Percentiles rank a stretch among this genome's conserved stretches.
Conservation (phyloP, 1,139 yeast species). For the Debaryomycetaceae sp. region DNA sequence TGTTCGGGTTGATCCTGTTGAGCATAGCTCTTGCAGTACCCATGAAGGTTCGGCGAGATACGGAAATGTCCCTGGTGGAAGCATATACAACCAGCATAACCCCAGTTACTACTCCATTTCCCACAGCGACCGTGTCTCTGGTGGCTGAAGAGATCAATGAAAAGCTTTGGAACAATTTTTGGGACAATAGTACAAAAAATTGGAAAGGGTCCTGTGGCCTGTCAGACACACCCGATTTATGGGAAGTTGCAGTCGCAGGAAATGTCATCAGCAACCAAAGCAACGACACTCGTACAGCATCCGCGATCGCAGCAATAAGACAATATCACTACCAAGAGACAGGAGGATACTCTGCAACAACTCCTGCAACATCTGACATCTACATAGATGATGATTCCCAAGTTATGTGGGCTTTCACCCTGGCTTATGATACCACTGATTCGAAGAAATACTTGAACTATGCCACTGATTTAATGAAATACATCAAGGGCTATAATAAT, state of each 20-base stretch:
- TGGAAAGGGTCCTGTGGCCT: conserved; percentile 13
- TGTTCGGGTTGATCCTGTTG: not conserved
- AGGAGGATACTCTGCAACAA: conserved; percentile 31
- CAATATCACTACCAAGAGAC: conserved; percentile 16
- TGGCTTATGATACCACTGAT: conserved; percentile 18
- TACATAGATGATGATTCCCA: conserved; percentile 38
- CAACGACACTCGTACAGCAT: conserved; percentile 4
- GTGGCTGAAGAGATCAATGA: conserved; percentile 11
- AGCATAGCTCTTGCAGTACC: conserved; percentile 1
- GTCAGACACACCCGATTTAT: conserved; percentile 15
- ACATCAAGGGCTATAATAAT: conserved; percentile 9
- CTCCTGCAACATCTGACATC: conserved; percentile 26
- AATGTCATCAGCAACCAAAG: conserved; percentile 11
- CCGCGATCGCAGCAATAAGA: not conserved
- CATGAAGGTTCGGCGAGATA: not conserved
- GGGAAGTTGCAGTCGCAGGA: conserved; percentile 24
- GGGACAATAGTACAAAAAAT: conserved; percentile 10
- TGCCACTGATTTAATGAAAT: conserved; percentile 15
- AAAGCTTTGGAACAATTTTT: conserved; percentile 13
- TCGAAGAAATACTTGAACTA: conserved; percentile 11
- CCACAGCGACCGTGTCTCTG: conserved; percentile 9
- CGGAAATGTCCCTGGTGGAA: conserved; percentile 1
- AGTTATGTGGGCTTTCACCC: conserved; percentile 28
- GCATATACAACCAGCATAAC: conserved; percentile 13
- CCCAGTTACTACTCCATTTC: conserved; percentile 13